Evolutionary conservation across 2,329 filamentous ascomycete species (phyloP).

Genomic region (Beauveria sp.): DNA sequence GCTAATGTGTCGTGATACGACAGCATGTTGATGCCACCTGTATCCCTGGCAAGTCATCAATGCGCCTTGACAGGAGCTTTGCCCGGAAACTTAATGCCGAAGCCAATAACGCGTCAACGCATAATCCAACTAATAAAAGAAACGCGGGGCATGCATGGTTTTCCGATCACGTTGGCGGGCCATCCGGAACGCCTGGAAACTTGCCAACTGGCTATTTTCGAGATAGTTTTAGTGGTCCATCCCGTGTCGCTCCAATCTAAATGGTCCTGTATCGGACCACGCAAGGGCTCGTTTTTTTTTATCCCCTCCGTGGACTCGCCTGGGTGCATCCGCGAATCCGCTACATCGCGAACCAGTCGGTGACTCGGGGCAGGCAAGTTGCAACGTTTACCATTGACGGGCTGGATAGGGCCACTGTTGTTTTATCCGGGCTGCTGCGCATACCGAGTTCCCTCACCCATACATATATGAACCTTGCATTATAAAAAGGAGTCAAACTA

Average conservation of each 20-base stretch:
- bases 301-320: neutral
- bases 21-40: neutral
- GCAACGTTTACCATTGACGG: neutral
- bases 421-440: neutral
- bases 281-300: neutral
- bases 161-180: slow-evolving; percentile 10
- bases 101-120: neutral
- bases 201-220: neutral
- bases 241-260: neutral
- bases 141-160: slow-evolving; percentile 8
- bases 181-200: neutral
- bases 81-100: neutral
- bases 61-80: neutral
- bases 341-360: no score
- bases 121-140: neutral
- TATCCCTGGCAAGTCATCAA: neutral
- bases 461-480: neutral
- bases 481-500: neutral
- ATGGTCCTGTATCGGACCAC: neutral
- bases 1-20: neutral
- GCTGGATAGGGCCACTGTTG: no score
- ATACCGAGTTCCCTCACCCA: no score
- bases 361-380: no score
- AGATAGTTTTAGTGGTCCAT: neutral
- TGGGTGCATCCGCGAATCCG: neutral